These are phyloP conservation scores for Yamadazyma nakazawae DNA, from an alignment of 805 yeast species.

Conservation along the genomic window DNA sequence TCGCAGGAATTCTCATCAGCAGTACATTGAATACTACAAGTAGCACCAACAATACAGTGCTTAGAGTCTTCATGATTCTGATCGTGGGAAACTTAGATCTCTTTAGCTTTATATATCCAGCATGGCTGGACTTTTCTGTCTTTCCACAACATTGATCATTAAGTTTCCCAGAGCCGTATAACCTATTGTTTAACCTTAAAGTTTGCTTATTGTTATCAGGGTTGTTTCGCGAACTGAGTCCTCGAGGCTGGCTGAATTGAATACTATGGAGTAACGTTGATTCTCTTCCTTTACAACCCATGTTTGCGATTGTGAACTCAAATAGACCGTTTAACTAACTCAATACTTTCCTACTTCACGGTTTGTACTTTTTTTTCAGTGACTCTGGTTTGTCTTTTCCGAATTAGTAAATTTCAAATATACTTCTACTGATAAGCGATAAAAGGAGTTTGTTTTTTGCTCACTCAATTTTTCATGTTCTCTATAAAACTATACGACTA, in stretches of 20 bases:
- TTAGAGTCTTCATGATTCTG: background rate
- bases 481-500: background rate
- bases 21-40: background rate
- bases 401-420: background rate
- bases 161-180: conserved; percentile 3
- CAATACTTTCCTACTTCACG: background rate
- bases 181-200: background rate
- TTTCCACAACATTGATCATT: background rate
- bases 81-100: background rate
- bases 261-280: conserved; percentile 1
- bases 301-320: background rate
- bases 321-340: too few relatives aligned
- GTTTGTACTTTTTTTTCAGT: too few relatives aligned
- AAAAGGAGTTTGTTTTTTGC: background rate
- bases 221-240: background rate
- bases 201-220: background rate
- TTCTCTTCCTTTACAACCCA: conserved; percentile 2
- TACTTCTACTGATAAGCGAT: background rate
- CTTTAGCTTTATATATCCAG: background rate
- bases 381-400: background rate
- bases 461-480: background rate
- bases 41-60: background rate
- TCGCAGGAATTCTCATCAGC: background rate
- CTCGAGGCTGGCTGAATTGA: conserved; percentile 2
- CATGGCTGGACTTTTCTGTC: background rate